These are phyloP conservation scores for Aureobasidium namibiae DNA, from an alignment of 2,329 filamentous ascomycete species.

Conservation along the genomic window DNA sequence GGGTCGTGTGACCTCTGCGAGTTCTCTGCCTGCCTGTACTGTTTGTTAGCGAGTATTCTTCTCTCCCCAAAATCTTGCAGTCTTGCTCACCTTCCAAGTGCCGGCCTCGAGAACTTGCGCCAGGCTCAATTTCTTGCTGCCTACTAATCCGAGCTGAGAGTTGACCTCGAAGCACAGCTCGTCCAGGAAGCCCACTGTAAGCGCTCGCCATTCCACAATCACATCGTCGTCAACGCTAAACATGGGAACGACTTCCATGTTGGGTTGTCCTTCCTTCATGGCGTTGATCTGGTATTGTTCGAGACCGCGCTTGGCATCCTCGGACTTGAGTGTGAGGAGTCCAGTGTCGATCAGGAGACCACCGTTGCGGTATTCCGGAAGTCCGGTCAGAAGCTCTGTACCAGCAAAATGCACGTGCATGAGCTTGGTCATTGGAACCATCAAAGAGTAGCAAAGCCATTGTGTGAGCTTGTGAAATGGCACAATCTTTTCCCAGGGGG, in stretches of 20 bases:
- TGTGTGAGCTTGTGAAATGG: constrained; percentile 93
- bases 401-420: constrained; percentile 75
- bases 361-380: constrained; percentile 89
- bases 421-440: constrained; percentile 79
- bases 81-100: constrained; percentile 78
- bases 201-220: constrained; percentile 70
- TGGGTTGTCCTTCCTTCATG: constrained; percentile 62
- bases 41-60: constrained; percentile 25
- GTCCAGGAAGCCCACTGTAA: constrained; percentile 67
- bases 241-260: constrained; percentile 63
- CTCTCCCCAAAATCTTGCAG: background rate
- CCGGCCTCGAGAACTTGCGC: constrained; percentile 91
- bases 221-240: constrained; percentile 69
- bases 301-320: constrained; percentile 63
- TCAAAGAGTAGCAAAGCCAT: constrained; percentile 89
- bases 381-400: constrained; percentile 73
- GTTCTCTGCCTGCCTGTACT: constrained; percentile 74
- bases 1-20: constrained; percentile 88
- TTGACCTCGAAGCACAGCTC: constrained; percentile 64
- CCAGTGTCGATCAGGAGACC: constrained; percentile 82
- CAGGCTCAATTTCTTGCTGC: constrained; percentile 62
- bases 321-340: constrained; percentile 64
- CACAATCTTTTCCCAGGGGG: constrained; percentile 71
- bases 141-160: constrained; percentile 56
- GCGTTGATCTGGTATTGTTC: constrained; percentile 63